Base-by-base conservation (phyloP, 441 rosid species). In the Corymbia calophylla region DNA sequence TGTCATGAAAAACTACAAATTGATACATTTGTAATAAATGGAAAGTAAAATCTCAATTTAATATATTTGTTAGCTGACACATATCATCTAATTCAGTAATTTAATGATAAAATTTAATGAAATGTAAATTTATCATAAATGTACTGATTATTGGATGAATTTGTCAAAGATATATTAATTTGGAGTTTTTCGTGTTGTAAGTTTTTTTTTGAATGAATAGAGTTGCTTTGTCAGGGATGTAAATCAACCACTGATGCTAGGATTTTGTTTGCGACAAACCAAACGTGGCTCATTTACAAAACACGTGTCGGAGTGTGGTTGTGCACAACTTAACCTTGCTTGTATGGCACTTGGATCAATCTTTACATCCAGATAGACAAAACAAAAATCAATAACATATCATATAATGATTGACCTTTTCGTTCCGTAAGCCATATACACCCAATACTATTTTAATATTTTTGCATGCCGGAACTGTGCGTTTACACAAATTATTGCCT, bases 121-220 rank as follows among this genome's bases (percentile, higher is more conserved):
- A 39, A 39, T 39, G 1, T 39, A 39, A 39, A 39, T 39, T 39
- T 39, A 1, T 39, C 5, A 39, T 39, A 39, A 39, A 6, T 39
- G 39, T 35, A 35, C 3, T 5, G 3, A 23, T 23, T 56, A 23
- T 56, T 0, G 0, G 1, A 0, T 58, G 3, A 58, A 58, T 25
- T 58, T 58, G 0, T 56, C 5, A 56, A 0, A 9, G 1, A 10
- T 56, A 0, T 9, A 56, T 21, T 0, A 56, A 23, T 58, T 58
- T 58, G 7, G 14, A 58, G 14, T 58, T 58, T 56, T 58, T 25
- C 6, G 10, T 5, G 2, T 0, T 58, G 25, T 25, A 23, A 58
- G n/a, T 5, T 0, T 3, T 58, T 58, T 39, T 39, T 5, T 13
- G 39, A 6, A 77, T 77, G 13, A 21, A 39, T 39, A 12, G n/a